phyloP scores from a whole-genome alignment of 306 rosid species.

The Sphenostylis stenocarpa region DNA sequence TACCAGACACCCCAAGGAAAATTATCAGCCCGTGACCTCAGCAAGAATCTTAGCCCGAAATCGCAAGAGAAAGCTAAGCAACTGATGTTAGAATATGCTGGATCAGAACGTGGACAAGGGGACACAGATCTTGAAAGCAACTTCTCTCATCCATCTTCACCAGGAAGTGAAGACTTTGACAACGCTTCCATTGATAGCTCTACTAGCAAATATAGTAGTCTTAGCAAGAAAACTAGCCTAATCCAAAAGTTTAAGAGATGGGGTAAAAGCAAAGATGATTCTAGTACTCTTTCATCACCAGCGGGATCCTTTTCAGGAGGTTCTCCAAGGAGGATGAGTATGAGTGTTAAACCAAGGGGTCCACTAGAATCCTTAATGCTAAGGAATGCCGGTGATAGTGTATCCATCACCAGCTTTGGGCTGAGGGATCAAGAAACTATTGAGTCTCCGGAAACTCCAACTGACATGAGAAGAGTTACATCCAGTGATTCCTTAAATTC shows the following conservation, averaged over 20 bases:
- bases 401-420: constrained; percentile 85
- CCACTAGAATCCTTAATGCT: constrained; percentile 87
- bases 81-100: constrained; percentile 88
- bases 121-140: constrained; percentile 96
- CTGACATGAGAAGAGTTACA: constrained; percentile 49
- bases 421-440: constrained; percentile 55
- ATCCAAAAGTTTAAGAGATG: constrained; percentile 88
- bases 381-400: constrained; percentile 72
- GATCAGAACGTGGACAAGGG: constrained; percentile 94
- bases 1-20: constrained; percentile 69
- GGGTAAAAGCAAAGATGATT: constrained; percentile 82
- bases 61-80: constrained; percentile 90
- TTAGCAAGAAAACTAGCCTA: constrained; percentile 77
- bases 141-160: constrained; percentile 95
- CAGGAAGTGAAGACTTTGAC: constrained; percentile 97
- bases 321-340: constrained; percentile 74
- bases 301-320: constrained; percentile 65
- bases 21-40: constrained; percentile 84
- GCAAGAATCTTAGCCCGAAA: constrained; percentile 78
- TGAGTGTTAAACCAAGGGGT: constrained; percentile 63
- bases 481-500: constrained; percentile 63
- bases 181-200: constrained; percentile 87
- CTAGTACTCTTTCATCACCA: constrained; percentile 65
- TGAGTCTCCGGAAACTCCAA: constrained; percentile 67
- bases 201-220: constrained; percentile 58